Percentiles rank a stretch among this genome's conserved stretches.
Conservation (phyloP, 352 stramenopile species). For the Phytophthora agathidicida region DNA sequence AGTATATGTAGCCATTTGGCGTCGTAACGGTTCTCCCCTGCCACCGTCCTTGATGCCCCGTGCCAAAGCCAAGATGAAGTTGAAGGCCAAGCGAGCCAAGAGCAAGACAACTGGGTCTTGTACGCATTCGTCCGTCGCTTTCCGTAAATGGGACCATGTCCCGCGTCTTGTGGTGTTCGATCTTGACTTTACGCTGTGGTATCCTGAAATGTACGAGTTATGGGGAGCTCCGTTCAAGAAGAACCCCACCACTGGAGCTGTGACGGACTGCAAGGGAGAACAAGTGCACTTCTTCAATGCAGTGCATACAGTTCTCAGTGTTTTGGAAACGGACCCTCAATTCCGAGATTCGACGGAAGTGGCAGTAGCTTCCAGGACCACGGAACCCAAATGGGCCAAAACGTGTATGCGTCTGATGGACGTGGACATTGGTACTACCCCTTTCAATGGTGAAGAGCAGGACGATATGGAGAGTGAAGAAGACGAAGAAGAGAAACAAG, state of each 20-base stretch:
- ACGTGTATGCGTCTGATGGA: slow-evolving; percentile 82
- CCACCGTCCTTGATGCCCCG: slow-evolving; percentile 21
- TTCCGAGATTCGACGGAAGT: slow-evolving; percentile 66
- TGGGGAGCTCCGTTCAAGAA: slow-evolving; percentile 81
- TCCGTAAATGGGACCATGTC: slow-evolving; percentile 53
- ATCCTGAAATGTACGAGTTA: slow-evolving; percentile 89
- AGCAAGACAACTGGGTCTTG: slow-evolving; percentile 3
- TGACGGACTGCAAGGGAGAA: slow-evolving; percentile 71
- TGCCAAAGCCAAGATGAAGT: slow-evolving; percentile 30
- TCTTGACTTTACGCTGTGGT: slow-evolving; percentile 82
- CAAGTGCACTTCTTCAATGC: slow-evolving; percentile 83
- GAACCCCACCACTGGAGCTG: slow-evolving; percentile 55
- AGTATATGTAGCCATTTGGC: too few species aligned
- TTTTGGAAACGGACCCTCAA: slow-evolving; percentile 71
- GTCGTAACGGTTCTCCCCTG: slow-evolving; percentile 14
- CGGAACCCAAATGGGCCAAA: slow-evolving; percentile 77
- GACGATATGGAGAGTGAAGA: slow-evolving; percentile 3
- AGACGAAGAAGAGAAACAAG: neutral
- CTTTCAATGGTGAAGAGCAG: slow-evolving; percentile 26
- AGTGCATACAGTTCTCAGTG: slow-evolving; percentile 68
- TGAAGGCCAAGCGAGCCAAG: slow-evolving; percentile 27
- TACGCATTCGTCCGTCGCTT: neutral
- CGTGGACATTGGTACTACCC: slow-evolving; percentile 55
- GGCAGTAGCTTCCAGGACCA: slow-evolving; percentile 76
- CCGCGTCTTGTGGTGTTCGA: slow-evolving; percentile 79